phyloP scores from a whole-genome alignment of 2,329 filamentous ascomycete species.

The Paecilomyces niveus region DNA sequence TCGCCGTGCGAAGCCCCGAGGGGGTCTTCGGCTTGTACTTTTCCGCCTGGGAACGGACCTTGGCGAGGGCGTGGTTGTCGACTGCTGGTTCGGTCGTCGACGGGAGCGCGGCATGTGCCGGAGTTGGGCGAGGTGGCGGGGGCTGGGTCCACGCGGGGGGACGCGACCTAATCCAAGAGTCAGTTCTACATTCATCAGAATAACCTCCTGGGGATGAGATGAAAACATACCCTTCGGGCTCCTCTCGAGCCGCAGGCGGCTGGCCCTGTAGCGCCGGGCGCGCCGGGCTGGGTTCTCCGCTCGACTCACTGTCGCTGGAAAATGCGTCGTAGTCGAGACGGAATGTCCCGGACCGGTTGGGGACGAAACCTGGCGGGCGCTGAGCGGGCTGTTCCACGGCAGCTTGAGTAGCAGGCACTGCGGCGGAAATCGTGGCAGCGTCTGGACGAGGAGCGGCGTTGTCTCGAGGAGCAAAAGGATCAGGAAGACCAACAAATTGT shows the following conservation, averaged over 20 bases:
- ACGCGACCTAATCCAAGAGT: neutral
- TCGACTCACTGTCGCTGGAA: conserved; percentile 14
- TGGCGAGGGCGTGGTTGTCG: conserved; percentile 25
- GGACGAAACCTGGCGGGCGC: conserved; percentile 14
- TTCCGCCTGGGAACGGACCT: conserved; percentile 29
- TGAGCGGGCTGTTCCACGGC: conserved; percentile 2
- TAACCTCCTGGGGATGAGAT: neutral
- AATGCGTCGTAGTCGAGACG: conserved; percentile 23
- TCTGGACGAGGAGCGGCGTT: neutral
- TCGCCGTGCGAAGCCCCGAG: conserved; percentile 33
- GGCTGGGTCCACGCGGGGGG: neutral
- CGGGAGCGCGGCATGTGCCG: conserved; percentile 8
- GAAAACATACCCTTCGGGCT: neutral
- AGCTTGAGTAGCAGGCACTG: neutral
- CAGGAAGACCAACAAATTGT: conserved; percentile 1
- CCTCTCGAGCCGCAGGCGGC: neutral
- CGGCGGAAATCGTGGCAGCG: neutral
- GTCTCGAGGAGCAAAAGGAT: neutral
- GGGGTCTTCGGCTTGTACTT: conserved; percentile 38
- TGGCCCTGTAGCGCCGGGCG: neutral
- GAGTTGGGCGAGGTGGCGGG: conserved; percentile 8
- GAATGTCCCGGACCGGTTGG: conserved; percentile 19
- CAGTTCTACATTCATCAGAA: conserved; percentile 4
- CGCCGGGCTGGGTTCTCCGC: neutral
- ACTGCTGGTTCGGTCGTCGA: conserved; percentile 14